Conservation (phyloP, 495 filamentous ascomycete species). For the Hypoxylon fuscum region DNA sequence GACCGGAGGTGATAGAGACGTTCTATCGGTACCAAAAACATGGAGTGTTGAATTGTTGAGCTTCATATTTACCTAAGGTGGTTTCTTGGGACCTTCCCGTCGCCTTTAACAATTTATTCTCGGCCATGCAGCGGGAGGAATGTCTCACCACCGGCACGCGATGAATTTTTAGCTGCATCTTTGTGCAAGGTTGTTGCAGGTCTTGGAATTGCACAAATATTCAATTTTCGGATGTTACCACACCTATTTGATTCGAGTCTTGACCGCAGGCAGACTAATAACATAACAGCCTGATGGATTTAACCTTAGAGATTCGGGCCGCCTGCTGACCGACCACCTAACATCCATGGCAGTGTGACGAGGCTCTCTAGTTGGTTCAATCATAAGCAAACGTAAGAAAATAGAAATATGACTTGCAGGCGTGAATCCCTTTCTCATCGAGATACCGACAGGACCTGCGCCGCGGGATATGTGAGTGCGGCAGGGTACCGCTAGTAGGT, state of each 20-base stretch:
- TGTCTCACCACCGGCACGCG: conserved; percentile 32
- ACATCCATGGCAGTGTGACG: not conserved
- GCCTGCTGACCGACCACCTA: conserved; percentile 5
- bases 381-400: conserved; percentile 2
- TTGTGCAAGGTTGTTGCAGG: conserved; percentile 22
- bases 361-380: not conserved
- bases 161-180: conserved; percentile 22
- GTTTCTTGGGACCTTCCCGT: conserved; percentile 15
- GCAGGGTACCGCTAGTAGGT: conserved; percentile 2
- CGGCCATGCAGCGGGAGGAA: conserved; percentile 17
- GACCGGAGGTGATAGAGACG: conserved; percentile 3
- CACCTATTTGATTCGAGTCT: not conserved
- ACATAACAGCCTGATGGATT: conserved; percentile 29
- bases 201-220: conserved; percentile 21
- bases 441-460: conserved; percentile 30
- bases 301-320: conserved; percentile 33
- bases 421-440: conserved; percentile 30
- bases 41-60: conserved; percentile 18
- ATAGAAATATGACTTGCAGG: conserved; percentile 32
- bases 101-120: conserved; percentile 3
- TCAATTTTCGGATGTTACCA: conserved; percentile 12
- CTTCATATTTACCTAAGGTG: no score
- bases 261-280: not conserved
- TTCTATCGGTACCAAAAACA: conserved; percentile 14
- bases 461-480: conserved; percentile 8